Evolutionary conservation across 2,329 filamentous ascomycete species (phyloP).

Genomic region (Beauveria sp.): DNA sequence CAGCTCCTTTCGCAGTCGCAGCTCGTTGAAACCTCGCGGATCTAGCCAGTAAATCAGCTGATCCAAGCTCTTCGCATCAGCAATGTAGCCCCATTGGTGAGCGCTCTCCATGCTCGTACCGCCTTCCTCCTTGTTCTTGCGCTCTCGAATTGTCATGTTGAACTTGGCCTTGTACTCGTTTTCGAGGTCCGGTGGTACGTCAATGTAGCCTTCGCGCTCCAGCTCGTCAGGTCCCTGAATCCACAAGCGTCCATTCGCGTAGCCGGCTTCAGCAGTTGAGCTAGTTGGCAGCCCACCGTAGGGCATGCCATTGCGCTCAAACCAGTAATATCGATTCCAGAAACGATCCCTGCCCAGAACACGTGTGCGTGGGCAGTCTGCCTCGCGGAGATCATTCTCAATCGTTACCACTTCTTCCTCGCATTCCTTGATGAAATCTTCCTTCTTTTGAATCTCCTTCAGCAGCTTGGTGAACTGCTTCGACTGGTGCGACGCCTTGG

Average conservation of each 20-base stretch:
- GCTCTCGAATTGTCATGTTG: constrained; percentile 74
- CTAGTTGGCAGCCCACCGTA: constrained; percentile 81
- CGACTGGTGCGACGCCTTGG: constrained; percentile 60
- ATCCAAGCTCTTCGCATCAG: constrained; percentile 71
- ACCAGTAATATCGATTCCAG: constrained; percentile 99
- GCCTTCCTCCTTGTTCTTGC: constrained; percentile 81
- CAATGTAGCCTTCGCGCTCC: constrained; percentile 79
- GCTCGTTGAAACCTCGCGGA: constrained; percentile 74
- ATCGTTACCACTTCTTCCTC: constrained; percentile 80
- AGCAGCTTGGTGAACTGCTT: constrained; percentile 84
- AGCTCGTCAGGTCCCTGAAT: constrained; percentile 90
- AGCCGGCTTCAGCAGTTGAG: constrained; percentile 78
- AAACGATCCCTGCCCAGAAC: constrained; percentile 91
- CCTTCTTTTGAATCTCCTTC: constrained; percentile 83
- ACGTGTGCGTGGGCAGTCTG: constrained; percentile 83
- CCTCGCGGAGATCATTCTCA: constrained; percentile 88
- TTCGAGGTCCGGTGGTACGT: constrained; percentile 62
- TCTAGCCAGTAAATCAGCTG: constrained; percentile 84
- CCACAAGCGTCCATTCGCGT: constrained; percentile 94
- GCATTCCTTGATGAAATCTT: constrained; percentile 68
- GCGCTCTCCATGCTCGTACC: constrained; percentile 69
- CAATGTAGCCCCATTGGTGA: constrained; percentile 84
- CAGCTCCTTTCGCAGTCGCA: constrained; percentile 82
- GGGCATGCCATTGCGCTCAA: constrained; percentile 97
- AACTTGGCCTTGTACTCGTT: constrained; percentile 71